Conservation (phyloP, 108 stramenopile genomes). For the Craspedostauros australis region DNA sequence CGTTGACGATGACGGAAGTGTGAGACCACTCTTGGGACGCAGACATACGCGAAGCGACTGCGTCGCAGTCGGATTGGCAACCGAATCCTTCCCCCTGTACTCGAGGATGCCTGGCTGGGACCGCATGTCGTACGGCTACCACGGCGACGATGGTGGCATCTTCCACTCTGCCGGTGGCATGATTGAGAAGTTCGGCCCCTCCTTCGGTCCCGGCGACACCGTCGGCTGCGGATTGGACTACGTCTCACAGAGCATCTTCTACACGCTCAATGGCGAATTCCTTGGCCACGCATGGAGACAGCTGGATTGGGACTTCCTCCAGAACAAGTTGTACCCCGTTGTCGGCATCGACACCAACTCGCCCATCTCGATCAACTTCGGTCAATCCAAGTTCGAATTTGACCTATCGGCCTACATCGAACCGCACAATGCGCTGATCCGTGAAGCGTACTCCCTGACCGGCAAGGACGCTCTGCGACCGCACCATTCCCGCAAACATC, state of each 20-base stretch:
- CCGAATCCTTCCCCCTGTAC: constrained; percentile 28
- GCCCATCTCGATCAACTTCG: constrained; percentile 61
- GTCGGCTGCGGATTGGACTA: constrained; percentile 86
- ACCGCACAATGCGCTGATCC: constrained; percentile 16
- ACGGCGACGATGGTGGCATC: constrained; percentile 78
- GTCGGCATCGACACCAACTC: constrained; percentile 71
- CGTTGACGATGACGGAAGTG: neutral
- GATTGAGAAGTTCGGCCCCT: constrained; percentile 54
- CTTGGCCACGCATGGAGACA: constrained; percentile 72
- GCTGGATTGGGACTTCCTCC: constrained; percentile 26
- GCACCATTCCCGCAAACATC: too few species aligned
- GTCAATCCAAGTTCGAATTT: constrained; percentile 46
- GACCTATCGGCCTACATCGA: constrained; percentile 31
- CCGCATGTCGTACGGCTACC: constrained; percentile 60
- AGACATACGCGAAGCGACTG: constrained; percentile 35
- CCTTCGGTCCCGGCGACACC: constrained; percentile 73
- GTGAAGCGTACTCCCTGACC: too few species aligned
- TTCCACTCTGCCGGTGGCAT: constrained; percentile 70
- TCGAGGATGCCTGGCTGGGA: constrained; percentile 87
- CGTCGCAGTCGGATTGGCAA: constrained; percentile 69
- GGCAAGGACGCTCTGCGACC: too few species aligned
- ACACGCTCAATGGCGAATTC: constrained; percentile 75
- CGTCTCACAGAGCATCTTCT: constrained; percentile 54
- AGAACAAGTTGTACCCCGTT: constrained; percentile 60
- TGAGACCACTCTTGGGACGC: neutral